A percentile compares a stretch with the other conserved stretches of the same genome.
phyloP scores from a whole-genome alignment of 768 basidiomycete species.

The Hygrophoropsis aurantiaca region DNA sequence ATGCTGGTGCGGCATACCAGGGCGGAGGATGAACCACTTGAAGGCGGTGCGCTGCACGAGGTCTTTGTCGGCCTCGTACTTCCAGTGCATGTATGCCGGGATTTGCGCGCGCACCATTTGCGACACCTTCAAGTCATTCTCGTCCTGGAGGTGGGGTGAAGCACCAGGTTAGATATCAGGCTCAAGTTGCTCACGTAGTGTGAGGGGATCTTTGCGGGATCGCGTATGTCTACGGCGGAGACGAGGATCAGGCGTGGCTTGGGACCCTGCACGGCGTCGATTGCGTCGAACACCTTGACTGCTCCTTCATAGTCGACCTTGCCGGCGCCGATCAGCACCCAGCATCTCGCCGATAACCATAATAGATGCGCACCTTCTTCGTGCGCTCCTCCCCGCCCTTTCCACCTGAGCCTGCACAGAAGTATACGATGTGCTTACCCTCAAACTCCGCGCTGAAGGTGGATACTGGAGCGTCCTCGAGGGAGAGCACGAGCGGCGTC shows the following conservation, averaged over 20 bases:
- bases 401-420: slow-evolving; percentile 52
- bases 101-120: slow-evolving; percentile 46
- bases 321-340: no score
- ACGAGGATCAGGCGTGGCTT: slow-evolving; percentile 59
- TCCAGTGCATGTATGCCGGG: slow-evolving; percentile 38
- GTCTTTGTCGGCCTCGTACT: slow-evolving; percentile 43
- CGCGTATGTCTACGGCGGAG: slow-evolving; percentile 56
- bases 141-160: slow-evolving; percentile 30
- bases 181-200: slow-evolving; percentile 44
- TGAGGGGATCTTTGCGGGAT: slow-evolving; percentile 46
- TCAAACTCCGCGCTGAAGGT: slow-evolving; percentile 49
- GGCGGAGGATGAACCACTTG: slow-evolving; percentile 67
- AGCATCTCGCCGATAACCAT: no score
- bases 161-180: neutral
- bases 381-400: slow-evolving; percentile 57
- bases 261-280: slow-evolving; percentile 48
- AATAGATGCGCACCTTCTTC: slow-evolving; percentile 53
- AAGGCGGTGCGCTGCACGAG: slow-evolving; percentile 50
- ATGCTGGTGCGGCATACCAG: slow-evolving; percentile 42
- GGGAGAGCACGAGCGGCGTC: slow-evolving; percentile 52
- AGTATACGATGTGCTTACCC: slow-evolving; percentile 34
- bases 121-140: slow-evolving; percentile 44
- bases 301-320: slow-evolving; percentile 58
- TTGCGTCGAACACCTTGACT: slow-evolving; percentile 67
- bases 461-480: slow-evolving; percentile 48